A percentile compares a stretch with the other conserved stretches of the same genome.
Evolutionary conservation across 2,329 filamentous ascomycete genomes (phyloP).

Genomic region (Tympanopsis confertula): DNA sequence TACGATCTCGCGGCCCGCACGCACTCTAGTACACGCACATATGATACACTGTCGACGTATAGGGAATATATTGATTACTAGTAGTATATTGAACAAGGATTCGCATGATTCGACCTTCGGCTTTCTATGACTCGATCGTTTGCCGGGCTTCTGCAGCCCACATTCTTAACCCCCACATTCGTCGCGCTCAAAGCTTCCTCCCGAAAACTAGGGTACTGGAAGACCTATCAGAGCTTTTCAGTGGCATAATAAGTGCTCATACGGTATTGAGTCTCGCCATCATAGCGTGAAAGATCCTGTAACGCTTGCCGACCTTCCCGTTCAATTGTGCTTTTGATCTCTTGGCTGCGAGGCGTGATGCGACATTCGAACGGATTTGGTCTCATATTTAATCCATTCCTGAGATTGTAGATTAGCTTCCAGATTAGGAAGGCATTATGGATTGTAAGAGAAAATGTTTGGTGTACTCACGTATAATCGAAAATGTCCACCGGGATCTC

Average conservation of each 20-base stretch:
- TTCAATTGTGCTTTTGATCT: constrained; percentile 35
- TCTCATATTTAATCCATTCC: constrained; percentile 46
- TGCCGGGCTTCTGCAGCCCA: no score
- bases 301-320: constrained; percentile 39
- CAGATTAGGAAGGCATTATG: not conserved
- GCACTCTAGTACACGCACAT: no score
- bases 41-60: no score
- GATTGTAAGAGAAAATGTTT: not conserved
- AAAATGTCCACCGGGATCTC: constrained; percentile 43
- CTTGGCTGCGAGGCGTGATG: constrained; percentile 34
- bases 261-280: constrained; percentile 43
- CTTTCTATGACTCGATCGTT: no score
- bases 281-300: constrained; percentile 34
- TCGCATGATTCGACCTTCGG: no score
- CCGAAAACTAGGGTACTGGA: constrained; percentile 1
- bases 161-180: no score
- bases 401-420: constrained; percentile 9
- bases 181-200: no score
- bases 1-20: no score
- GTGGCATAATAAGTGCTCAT: constrained; percentile 46
- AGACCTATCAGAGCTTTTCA: constrained; percentile 5
- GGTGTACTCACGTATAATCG: constrained; percentile 33
- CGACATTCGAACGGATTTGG: constrained; percentile 41
- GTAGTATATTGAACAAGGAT: no score
- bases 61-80: no score